A percentile compares a stretch with the other conserved stretches of the same genome.
Conservation (phyloP, 306 rosid genomes). For the Ziziphus jujuba region DNA sequence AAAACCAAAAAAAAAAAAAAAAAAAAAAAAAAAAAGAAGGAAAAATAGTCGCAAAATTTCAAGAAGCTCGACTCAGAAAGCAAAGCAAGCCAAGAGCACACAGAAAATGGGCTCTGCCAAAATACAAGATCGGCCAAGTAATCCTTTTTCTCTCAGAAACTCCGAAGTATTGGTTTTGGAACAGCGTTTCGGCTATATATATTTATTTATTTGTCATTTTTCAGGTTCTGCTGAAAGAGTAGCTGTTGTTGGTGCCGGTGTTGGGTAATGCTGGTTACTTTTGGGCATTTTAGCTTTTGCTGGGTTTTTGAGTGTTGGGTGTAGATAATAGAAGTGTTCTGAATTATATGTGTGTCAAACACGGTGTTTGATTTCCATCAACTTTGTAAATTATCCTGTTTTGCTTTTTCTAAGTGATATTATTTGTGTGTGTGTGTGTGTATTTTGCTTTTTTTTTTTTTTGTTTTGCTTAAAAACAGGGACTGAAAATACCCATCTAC, state of each 20-base stretch:
- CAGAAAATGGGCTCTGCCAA: constrained; percentile 50
- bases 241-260: constrained; percentile 93
- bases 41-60: background rate
- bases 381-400: too few species aligned
- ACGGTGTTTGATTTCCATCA: too few species aligned
- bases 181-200: too few species aligned
- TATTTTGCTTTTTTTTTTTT: background rate
- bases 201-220: too few species aligned
- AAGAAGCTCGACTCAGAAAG: background rate
- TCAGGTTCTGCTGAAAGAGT: constrained; percentile 73
- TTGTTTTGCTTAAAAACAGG: background rate
- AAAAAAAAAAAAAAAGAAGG: too few species aligned
- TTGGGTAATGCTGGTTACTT: constrained; percentile 47
- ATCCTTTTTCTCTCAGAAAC: constrained; percentile 12
- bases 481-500: too few species aligned
- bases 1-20: too few species aligned
- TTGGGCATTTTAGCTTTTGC: background rate
- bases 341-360: background rate
- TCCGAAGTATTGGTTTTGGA: background rate
- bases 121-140: constrained; percentile 41
- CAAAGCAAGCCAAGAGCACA: constrained; percentile 14
- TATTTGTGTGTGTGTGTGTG: too few species aligned
- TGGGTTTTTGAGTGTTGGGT: background rate
- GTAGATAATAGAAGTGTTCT: background rate
- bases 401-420: background rate